Percentiles rank a stretch among this genome's conserved stretches.
These are phyloP conservation scores for Grigorovia transvaalensis DNA, from an alignment of 805 yeast species.

Conservation along the genomic window DNA sequence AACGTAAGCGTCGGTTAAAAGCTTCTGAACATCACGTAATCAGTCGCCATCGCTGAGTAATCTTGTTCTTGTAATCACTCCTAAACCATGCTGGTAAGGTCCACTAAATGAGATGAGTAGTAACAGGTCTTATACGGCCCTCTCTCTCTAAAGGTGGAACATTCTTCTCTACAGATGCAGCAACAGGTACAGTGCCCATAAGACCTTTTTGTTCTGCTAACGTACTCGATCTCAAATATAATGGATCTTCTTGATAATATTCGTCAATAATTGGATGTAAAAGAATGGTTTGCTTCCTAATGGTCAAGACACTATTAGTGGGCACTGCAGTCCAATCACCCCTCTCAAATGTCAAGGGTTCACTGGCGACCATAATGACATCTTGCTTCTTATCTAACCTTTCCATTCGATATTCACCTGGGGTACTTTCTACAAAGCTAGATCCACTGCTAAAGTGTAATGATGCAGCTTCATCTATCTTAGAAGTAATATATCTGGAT, in stretches of 20 bases:
- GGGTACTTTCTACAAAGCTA: conserved; percentile 76
- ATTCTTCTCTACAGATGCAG: conserved; percentile 38
- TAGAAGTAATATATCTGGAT: conserved; percentile 78
- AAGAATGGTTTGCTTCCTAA: conserved; percentile 75
- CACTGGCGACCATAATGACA: conserved; percentile 93
- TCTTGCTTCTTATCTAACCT: conserved; percentile 85
- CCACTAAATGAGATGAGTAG: background rate
- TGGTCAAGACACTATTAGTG: conserved; percentile 75
- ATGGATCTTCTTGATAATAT: conserved; percentile 65
- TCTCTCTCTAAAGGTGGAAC: conserved; percentile 77
- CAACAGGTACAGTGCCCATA: conserved; percentile 79
- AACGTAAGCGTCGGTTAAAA: background rate
- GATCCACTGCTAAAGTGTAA: conserved; percentile 92
- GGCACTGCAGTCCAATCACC: conserved; percentile 98
- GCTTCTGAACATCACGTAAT: background rate
- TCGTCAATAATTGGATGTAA: conserved; percentile 89
- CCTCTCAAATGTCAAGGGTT: conserved; percentile 91
- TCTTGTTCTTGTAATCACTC: too few species aligned
- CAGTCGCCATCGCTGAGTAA: background rate
- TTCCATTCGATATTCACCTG: conserved; percentile 91
- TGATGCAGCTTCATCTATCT: conserved; percentile 92
- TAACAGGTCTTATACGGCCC: conserved; percentile 39
- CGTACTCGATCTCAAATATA: conserved; percentile 58
- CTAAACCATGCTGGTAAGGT: background rate
- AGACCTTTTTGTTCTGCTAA: conserved; percentile 87